Base-by-base conservation (phyloP, 129 eudicot genomes). In the Saposhnikovia divaricata region DNA sequence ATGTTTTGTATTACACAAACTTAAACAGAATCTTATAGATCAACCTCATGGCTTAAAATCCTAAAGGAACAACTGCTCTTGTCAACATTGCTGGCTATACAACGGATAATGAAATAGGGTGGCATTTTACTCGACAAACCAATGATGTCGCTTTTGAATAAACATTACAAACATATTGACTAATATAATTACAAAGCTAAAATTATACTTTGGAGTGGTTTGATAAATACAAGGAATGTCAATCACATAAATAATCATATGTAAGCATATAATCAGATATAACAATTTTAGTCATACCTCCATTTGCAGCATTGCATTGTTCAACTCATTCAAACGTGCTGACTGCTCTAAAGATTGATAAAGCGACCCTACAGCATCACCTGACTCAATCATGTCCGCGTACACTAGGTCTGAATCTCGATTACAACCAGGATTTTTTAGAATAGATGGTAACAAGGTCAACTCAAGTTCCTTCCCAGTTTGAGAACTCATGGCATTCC, bases 401-500 rank as follows among this genome's bases (percentile, higher is more conserved):
- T 83, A 75, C 79, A 84, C 85, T 69, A 85, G 77, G 8, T 85
- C 82, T 51, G 90, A 81, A 77, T 74, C 83, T 57, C 72, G 74
- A 12, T 57, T 78, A 75, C 87, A 85, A 38, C 83, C 87, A 28
- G 85, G 44, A 68, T 76, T 78, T 77, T 77, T 66, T 13, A 78
- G 39, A 80, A 91, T 82, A 39, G 90, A 85, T 46, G 88, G 88
- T 65, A 89, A 75, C 27, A 86, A 77, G 51, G 87, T 81, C 48
- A 90, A 86, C 76, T 89, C 93, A 40, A 86, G 75, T 78, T 85
- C 86, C 28, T 80, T 79, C 73, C 83, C 84, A 79, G 81, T 75
- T 69, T 82, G 84, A 78, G 92, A 81, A 75, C 74, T 40, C 46
- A 27, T 34, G 27, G 79, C 45, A 71, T 82, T 77, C 77, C 59